Percentiles rank a stretch among this genome's conserved stretches.
These are phyloP conservation scores for Colletotrichum ledebouriae DNA, from an alignment of 2,329 filamentous ascomycete genomes.

Conservation along the genomic window DNA sequence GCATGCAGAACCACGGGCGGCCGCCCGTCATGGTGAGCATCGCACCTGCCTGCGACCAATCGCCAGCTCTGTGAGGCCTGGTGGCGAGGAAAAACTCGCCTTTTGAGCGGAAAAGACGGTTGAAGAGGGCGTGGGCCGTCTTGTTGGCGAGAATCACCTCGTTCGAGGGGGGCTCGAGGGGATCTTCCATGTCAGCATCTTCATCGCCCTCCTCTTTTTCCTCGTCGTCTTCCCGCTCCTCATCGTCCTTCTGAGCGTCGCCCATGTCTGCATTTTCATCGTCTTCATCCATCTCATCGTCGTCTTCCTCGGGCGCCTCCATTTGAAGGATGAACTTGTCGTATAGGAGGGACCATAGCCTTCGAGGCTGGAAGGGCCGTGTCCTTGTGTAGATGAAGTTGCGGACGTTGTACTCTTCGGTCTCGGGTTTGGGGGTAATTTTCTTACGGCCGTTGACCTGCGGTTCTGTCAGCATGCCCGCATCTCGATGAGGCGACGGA, in stretches of 20 bases:
- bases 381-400: slow-evolving; percentile 77
- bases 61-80: slow-evolving; percentile 65
- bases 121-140: slow-evolving; percentile 64
- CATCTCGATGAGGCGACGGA: too few relatives aligned
- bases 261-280: slow-evolving; percentile 50
- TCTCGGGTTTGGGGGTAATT: slow-evolving; percentile 77
- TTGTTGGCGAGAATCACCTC: slow-evolving; percentile 67
- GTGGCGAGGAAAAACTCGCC: slow-evolving; percentile 73
- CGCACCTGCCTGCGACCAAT: slow-evolving; percentile 75
- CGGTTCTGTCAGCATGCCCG: not conserved
- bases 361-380: slow-evolving; percentile 65
- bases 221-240: slow-evolving; percentile 49
- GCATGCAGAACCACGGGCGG: slow-evolving; percentile 70
- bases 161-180: slow-evolving; percentile 54
- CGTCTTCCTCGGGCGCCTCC: slow-evolving; percentile 55
- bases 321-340: slow-evolving; percentile 66
- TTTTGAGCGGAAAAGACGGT: slow-evolving; percentile 72
- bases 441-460: slow-evolving; percentile 63
- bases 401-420: slow-evolving; percentile 78
- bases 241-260: slow-evolving; percentile 43
- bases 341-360: slow-evolving; percentile 60
- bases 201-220: slow-evolving; percentile 45
- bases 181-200: slow-evolving; percentile 45
- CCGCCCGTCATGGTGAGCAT: slow-evolving; percentile 73
- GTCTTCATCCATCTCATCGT: slow-evolving; percentile 42